A percentile compares a stretch with the other conserved stretches of the same genome.
phyloP scores from a whole-genome alignment of 441 rosid species.

The Erodium texanum region DNA sequence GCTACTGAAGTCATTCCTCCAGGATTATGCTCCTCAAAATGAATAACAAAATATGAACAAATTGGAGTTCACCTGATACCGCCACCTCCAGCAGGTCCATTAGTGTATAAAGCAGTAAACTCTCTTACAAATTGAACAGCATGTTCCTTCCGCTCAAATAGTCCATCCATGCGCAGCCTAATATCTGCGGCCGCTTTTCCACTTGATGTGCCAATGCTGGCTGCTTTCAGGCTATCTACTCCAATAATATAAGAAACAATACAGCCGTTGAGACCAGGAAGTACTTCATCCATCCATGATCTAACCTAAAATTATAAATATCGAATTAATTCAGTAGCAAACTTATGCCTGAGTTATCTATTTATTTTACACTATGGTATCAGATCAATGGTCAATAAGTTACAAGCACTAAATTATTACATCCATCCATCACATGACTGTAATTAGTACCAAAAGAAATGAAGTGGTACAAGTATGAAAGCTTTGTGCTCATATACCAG shows the following conservation, averaged over 20 bases:
- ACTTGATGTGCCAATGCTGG: constrained; percentile 19
- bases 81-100: constrained; percentile 97
- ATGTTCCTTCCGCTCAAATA: constrained; percentile 58
- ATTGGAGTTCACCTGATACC: constrained; percentile 56
- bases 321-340: constrained; percentile 3
- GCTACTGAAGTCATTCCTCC: background rate
- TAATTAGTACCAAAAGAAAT: background rate
- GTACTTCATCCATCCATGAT: constrained; percentile 77
- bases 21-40: background rate
- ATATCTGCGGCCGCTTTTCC: constrained; percentile 37
- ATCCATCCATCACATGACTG: constrained; percentile 1
- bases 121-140: constrained; percentile 56
- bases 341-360: background rate
- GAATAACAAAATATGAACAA: constrained; percentile 8
- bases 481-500: constrained; percentile 33
- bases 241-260: constrained; percentile 69
- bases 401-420: background rate
- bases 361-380: background rate
- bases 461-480: background rate
- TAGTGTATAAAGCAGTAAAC: constrained; percentile 75
- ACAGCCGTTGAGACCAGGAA: constrained; percentile 39
- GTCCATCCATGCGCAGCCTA: constrained; percentile 79
- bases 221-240: constrained; percentile 72
- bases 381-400: background rate
- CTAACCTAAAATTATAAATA: constrained; percentile 45